These are phyloP conservation scores for Claviceps humidiphila DNA, from an alignment of 2,329 filamentous ascomycete genomes.

Conservation along the genomic window DNA sequence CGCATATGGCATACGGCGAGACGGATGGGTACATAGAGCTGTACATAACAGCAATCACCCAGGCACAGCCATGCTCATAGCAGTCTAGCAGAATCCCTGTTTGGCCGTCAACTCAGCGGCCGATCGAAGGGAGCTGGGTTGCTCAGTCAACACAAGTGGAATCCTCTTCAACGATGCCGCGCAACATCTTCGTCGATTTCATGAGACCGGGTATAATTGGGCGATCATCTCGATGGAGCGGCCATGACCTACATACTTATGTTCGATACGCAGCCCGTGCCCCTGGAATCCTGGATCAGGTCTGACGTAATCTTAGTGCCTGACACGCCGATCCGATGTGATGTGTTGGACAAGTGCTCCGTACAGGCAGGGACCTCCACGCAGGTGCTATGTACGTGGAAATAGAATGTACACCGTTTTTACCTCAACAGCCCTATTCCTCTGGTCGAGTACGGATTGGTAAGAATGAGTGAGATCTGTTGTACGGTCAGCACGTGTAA, in stretches of 20 bases:
- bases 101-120: background rate
- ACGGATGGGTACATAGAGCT: no score
- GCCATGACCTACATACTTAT: constrained; percentile 3
- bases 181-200: background rate
- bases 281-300: background rate
- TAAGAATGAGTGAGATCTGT: no score
- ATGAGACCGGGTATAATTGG: no score
- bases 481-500: no score
- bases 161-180: background rate
- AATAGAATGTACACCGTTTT: no score
- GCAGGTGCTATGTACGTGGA: no score
- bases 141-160: background rate
- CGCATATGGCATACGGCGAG: no score
- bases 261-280: background rate
- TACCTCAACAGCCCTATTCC: no score
- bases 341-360: background rate
- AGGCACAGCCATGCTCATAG: no score
- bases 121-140: background rate
- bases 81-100: background rate
- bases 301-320: background rate
- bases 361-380: no score
- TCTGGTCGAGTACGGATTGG: no score
- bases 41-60: no score
- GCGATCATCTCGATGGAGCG: background rate
- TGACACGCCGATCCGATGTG: background rate